A percentile compares a stretch with the other conserved stretches of the same genome.
phyloP scores from a whole-genome alignment of 768 basidiomycete genomes.

The Termitomyces sp. region DNA sequence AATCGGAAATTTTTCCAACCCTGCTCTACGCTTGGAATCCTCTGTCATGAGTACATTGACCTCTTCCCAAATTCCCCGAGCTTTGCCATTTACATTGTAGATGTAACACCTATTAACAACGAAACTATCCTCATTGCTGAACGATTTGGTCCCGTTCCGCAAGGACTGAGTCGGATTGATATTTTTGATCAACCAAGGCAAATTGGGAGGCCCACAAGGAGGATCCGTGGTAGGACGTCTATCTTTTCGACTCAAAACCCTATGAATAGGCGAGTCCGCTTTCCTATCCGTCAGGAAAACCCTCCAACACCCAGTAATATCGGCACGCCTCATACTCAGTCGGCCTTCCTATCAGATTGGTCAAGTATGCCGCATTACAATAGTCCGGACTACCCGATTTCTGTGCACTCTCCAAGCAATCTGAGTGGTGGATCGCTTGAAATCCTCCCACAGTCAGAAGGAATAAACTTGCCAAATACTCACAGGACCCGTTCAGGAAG shows the following conservation, averaged over 20 bases:
- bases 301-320: too few species aligned
- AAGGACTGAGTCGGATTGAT: conserved; percentile 16
- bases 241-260: conserved; percentile 7
- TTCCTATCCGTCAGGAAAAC: background rate
- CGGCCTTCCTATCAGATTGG: background rate
- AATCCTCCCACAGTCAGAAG: too few species aligned
- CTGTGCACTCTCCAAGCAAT: background rate
- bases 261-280: conserved; percentile 7
- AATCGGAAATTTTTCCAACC: conserved; percentile 13
- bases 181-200: conserved; percentile 13
- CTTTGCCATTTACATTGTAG: conserved; percentile 20
- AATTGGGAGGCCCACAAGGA: conserved; percentile 1
- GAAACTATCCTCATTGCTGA: conserved; percentile 8
- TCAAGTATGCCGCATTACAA: background rate
- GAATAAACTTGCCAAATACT: background rate
- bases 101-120: conserved; percentile 7
- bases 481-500: background rate
- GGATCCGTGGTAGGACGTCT: conserved; percentile 9
- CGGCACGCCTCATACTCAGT: background rate
- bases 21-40: conserved; percentile 9
- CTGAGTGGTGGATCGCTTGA: background rate
- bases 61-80: conserved; percentile 16
- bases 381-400: background rate
- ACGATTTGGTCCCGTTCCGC: conserved; percentile 17
- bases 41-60: conserved; percentile 16